Base-by-base conservation (phyloP, 2,329 filamentous ascomycete species). In the Metarhizium sp. region DNA sequence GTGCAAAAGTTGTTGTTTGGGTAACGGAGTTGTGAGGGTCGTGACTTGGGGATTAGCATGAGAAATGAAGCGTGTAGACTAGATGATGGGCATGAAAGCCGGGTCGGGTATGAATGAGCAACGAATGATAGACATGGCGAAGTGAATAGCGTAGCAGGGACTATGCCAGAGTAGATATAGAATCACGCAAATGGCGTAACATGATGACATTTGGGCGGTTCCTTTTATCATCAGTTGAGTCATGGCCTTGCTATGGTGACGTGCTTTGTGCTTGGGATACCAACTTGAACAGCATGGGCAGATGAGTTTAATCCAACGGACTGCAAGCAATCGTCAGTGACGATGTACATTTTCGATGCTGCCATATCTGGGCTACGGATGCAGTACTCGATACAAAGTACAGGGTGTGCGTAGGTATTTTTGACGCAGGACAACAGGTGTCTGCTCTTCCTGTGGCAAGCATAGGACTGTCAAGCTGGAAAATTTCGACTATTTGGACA, bases 291-390 rank as follows among this genome's bases (percentile, higher is more conserved):
- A n/a, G 6, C 18, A 13, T 14, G 6, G 25, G 25, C 3, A 25
- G 25, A 25, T 25, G 25, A 25, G 25, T 25, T 25, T 25, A 25
- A 25, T 25, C 25, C 25, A 25, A 25, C 25, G 25, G 25, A 25
- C 25, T 25, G 3, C 3, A 25, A 25, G 25, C 25, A 25, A 25
- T 4, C 4, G 25, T 25, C 25, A 25, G 25, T 25, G 25, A 25
- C 3, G 25, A 3, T 4, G 43, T n/a, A 46, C n/a, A 46, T 25
- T 1, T 25, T 25, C n/a, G 13, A n/a, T 20, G 43, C n/a, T 46
- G 58, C 59, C 60, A 63, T 67, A 70, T 70, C 57, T 53, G 55
- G 57, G 57, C 66, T 67, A 69, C 56, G 30, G 48, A 57, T 60
- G 64, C 62, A 61, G 57, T 59, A 65, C 68, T 61, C 56, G 54